Conservation (phyloP, 1,139 yeast genomes). For the Taiozyma onychis region DNA sequence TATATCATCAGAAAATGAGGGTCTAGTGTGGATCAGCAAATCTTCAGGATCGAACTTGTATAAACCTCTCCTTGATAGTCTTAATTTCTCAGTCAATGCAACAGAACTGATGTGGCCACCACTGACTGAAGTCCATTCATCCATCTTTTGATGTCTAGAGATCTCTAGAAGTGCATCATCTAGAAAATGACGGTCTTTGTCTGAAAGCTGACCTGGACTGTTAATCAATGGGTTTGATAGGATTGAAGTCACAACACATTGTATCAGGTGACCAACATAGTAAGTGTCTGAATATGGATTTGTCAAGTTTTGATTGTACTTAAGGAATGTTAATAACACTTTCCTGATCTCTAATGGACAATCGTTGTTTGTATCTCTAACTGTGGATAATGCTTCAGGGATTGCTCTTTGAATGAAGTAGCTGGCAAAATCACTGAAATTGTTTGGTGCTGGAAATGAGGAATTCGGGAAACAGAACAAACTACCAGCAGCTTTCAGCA, state of each 20-base stretch:
- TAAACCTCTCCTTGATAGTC: conserved; percentile 54
- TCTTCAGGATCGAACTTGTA: conserved; percentile 47
- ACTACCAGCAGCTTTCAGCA: conserved; percentile 62
- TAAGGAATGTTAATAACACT: conserved; percentile 64
- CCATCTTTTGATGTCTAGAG: conserved; percentile 71
- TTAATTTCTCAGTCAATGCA: conserved; percentile 53
- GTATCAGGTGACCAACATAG: conserved; percentile 57
- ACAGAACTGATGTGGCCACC: conserved; percentile 49
- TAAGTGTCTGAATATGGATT: conserved; percentile 72
- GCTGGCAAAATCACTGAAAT: conserved; percentile 61
- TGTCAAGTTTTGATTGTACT: conserved; percentile 81
- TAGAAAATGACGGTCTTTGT: conserved; percentile 31
- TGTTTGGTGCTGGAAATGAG: conserved; percentile 70
- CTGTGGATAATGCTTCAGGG: conserved; percentile 52
- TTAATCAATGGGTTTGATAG: conserved; percentile 26
- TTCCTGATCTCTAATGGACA: conserved; percentile 61
- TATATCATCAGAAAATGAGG: conserved; percentile 45
- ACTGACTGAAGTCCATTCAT: conserved; percentile 76
- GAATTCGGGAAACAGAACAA: conserved; percentile 69
- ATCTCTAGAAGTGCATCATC: conserved; percentile 52
- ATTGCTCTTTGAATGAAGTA: conserved; percentile 70
- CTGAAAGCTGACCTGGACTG: conserved; percentile 19
- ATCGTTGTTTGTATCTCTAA: conserved; percentile 58
- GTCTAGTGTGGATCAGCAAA: conserved; percentile 43
- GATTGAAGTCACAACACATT: conserved; percentile 48